Conservation (phyloP, 768 basidiomycete species). For the Leccinum obscurum region DNA sequence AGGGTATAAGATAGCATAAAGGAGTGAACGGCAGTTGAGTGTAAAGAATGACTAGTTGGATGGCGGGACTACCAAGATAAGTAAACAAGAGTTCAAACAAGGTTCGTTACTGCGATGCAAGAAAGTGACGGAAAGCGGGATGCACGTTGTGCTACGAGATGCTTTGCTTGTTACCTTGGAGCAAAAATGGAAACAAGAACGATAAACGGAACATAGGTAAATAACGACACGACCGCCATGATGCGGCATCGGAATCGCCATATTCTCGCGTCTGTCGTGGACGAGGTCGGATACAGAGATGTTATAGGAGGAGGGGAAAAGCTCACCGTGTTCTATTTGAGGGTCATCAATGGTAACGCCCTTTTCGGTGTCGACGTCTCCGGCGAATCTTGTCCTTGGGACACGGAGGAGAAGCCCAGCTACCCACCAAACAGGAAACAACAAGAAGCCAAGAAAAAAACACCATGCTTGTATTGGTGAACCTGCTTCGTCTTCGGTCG, state of each 20-base stretch:
- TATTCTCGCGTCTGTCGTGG: slow-evolving; percentile 57
- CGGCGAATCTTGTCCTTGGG: slow-evolving; percentile 63
- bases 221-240: slow-evolving; percentile 63
- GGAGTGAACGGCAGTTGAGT: slow-evolving; percentile 21
- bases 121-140: slow-evolving; percentile 15
- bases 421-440: slow-evolving; percentile 66
- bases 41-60: slow-evolving; percentile 18
- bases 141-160: slow-evolving; percentile 13
- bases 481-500: slow-evolving; percentile 50
- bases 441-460: slow-evolving; percentile 71
- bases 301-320: neutral
- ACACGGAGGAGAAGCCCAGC: slow-evolving; percentile 52
- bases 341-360: slow-evolving; percentile 75
- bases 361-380: slow-evolving; percentile 58
- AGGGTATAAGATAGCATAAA: slow-evolving; percentile 33
- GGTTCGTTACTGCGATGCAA: slow-evolving; percentile 26
- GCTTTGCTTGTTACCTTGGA: slow-evolving; percentile 29
- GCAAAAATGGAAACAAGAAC: slow-evolving; percentile 68
- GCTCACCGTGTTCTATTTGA: slow-evolving; percentile 74
- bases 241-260: slow-evolving; percentile 79
- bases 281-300: slow-evolving; percentile 7
- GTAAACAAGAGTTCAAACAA: slow-evolving; percentile 12
- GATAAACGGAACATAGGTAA: slow-evolving; percentile 82
- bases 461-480: slow-evolving; percentile 71
- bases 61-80: slow-evolving; percentile 17